Conservation (phyloP, 2,329 filamentous ascomycete species). For the Sporothrix sp. region DNA sequence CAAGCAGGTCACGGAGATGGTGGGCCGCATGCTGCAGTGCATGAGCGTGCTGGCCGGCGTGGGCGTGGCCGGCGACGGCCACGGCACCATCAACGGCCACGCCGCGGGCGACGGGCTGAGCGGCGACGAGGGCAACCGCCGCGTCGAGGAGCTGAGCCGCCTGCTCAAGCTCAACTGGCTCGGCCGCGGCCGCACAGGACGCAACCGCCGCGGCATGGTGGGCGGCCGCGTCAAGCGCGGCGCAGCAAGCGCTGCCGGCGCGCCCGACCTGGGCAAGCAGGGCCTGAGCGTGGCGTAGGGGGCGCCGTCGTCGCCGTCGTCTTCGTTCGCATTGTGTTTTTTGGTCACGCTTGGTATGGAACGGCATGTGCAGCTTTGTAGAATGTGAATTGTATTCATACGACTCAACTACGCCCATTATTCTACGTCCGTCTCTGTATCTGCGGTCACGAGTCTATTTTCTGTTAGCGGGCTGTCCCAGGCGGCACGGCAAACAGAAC, state of each 20-base stretch:
- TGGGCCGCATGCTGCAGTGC: slow-evolving; percentile 92
- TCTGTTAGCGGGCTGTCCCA: too few relatives aligned
- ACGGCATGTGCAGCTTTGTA: too few relatives aligned
- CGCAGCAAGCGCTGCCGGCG: slow-evolving; percentile 18
- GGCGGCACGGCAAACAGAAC: too few relatives aligned
- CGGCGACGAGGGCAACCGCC: slow-evolving; percentile 62
- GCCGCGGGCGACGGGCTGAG: slow-evolving; percentile 49
- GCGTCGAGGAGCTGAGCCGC: slow-evolving; percentile 74
- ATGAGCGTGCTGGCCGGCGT: slow-evolving; percentile 75
- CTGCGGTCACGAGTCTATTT: too few relatives aligned
- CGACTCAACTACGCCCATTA: too few relatives aligned
- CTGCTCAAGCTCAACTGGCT: slow-evolving; percentile 96
- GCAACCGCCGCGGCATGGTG: slow-evolving; percentile 84
- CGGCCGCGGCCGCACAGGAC: slow-evolving; percentile 75
- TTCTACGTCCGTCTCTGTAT: too few relatives aligned
- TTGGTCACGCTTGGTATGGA: too few relatives aligned
- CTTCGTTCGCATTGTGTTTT: too few relatives aligned
- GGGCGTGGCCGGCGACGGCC: slow-evolving; percentile 27
- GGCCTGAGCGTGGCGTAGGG: slow-evolving; percentile 30
- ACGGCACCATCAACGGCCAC: neutral
- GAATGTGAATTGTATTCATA: too few relatives aligned
- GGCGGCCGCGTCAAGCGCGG: slow-evolving; percentile 49
- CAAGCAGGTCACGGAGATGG: slow-evolving; percentile 82
- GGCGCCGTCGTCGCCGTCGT: too few relatives aligned
- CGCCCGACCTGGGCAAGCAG: slow-evolving; percentile 19